Evolutionary conservation across 345 rosid species (phyloP), one percentile per base, ranked within the genome.

Genomic region (Syzygium aromaticum): DNA sequence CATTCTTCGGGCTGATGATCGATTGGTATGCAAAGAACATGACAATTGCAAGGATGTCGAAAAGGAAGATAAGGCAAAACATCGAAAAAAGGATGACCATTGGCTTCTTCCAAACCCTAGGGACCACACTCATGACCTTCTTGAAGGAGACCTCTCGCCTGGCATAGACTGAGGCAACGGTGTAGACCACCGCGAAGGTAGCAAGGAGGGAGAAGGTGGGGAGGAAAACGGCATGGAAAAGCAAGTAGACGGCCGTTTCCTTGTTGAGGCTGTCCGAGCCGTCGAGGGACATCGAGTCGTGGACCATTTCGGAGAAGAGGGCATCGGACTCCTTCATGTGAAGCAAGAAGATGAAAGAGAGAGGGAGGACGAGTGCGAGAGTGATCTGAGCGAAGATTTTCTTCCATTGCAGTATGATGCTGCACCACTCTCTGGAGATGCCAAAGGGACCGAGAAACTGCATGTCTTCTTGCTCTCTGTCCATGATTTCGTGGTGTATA

Each of bases 31-130:
- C 1, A n/a, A 92, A 1, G 5, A 91, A 0, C 51, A 92, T 8
- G 1, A 87, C 0, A 5, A 52, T 9, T 2, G 91, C 85, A 6
- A 86, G 52, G 5, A 89, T 1, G 87, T 91, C 77, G 87, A 91
- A 92, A 16, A 52, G 51, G 33, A 92, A 73, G 51, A 89, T 9
- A 43, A 87, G 80, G 13, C 25, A 6, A 61, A 91, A 93, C n/a
- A 86, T 87, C 85, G 89, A 89, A 4, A 93, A 46, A 77, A 92
- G 91, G 11, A 95, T 93, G 52, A 87, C 86, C 86, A 93, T 77
- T 16, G 93, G 91, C 40, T 94, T 88, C 86, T 90, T 93, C 96
- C 95, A 94, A 5, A 93, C 94, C 87, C 90, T 91, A 2, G 94
- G 95, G 12, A 93, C 92, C 11, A 91, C 94, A 22, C 90, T 86